Percentiles rank a stretch among this genome's conserved stretches.
phyloP scores from a whole-genome alignment of 768 basidiomycete genomes.

The Pleurotus tuber-regium region DNA sequence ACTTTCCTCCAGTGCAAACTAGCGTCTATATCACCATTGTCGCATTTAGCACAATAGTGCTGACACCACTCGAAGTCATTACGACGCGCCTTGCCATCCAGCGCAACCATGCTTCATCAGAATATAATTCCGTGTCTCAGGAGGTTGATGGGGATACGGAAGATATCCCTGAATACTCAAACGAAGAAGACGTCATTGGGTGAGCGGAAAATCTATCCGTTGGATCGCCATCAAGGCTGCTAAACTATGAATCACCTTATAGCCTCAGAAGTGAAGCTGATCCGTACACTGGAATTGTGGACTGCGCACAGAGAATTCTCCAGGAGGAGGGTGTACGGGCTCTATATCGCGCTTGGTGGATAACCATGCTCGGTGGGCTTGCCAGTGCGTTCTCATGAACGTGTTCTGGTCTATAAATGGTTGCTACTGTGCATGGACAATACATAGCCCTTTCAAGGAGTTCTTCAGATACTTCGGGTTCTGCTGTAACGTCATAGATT shows the following conservation, averaged over 20 bases:
- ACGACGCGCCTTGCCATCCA: slow-evolving; percentile 78
- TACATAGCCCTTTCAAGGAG: background rate
- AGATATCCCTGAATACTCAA: slow-evolving; percentile 56
- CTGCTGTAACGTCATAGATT: slow-evolving; percentile 5
- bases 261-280: slow-evolving; percentile 77
- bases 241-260: slow-evolving; percentile 11
- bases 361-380: slow-evolving; percentile 65
- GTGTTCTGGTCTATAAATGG: background rate
- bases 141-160: slow-evolving; percentile 69
- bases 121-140: slow-evolving; percentile 72
- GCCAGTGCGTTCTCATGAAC: slow-evolving; percentile 50
- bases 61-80: slow-evolving; percentile 81
- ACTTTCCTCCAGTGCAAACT: slow-evolving; percentile 49
- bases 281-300: slow-evolving; percentile 71
- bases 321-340: slow-evolving; percentile 76
- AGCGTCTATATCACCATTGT: slow-evolving; percentile 57
- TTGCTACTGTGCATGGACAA: background rate
- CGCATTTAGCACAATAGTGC: slow-evolving; percentile 50
- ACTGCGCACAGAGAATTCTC: slow-evolving; percentile 74
- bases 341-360: slow-evolving; percentile 85
- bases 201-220: slow-evolving; percentile 28
- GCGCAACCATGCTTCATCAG: slow-evolving; percentile 75
- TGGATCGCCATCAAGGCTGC: background rate
- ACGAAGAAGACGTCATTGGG: slow-evolving; percentile 86
- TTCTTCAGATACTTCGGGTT: slow-evolving; percentile 6